Percentiles rank a stretch among this genome's conserved stretches.
These are phyloP conservation scores for Starmerella roubikii DNA, from an alignment of 805 yeast species.

Conservation along the genomic window DNA sequence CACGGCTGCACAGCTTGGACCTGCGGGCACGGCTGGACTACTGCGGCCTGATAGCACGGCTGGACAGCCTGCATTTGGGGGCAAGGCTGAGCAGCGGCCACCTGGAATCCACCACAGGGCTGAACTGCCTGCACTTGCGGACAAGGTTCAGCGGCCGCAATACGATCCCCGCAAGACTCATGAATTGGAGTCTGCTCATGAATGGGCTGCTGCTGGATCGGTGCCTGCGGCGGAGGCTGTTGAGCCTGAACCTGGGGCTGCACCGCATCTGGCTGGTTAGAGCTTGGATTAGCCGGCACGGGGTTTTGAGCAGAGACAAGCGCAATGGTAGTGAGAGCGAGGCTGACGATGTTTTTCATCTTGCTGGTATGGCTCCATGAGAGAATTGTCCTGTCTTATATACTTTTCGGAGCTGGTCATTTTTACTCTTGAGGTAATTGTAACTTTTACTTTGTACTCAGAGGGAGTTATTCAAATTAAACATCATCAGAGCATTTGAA, in stretches of 20 bases:
- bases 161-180: background rate
- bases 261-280: conserved; percentile 1
- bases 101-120: conserved; percentile 6
- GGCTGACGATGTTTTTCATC: conserved; percentile 2
- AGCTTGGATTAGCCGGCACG: background rate
- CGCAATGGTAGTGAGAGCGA: conserved; percentile 1
- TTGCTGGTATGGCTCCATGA: no score
- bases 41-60: background rate
- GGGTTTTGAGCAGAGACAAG: conserved; percentile 1
- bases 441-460: no score
- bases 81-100: conserved; percentile 4
- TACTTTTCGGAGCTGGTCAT: no score
- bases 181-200: background rate
- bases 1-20: conserved; percentile 3
- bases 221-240: background rate
- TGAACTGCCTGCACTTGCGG: conserved; percentile 9
- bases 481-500: no score
- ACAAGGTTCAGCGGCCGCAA: conserved; percentile 10
- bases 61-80: background rate
- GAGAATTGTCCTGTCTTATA: no score
- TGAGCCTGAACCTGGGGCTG: background rate
- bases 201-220: background rate
- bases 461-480: no score
- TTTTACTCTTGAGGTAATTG: no score
- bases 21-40: conserved; percentile 6